Evolutionary conservation across 2,329 filamentous ascomycete genomes (phyloP), one percentile per base, ranked within the genome.

Genomic region (Fusarium xylarioides): DNA sequence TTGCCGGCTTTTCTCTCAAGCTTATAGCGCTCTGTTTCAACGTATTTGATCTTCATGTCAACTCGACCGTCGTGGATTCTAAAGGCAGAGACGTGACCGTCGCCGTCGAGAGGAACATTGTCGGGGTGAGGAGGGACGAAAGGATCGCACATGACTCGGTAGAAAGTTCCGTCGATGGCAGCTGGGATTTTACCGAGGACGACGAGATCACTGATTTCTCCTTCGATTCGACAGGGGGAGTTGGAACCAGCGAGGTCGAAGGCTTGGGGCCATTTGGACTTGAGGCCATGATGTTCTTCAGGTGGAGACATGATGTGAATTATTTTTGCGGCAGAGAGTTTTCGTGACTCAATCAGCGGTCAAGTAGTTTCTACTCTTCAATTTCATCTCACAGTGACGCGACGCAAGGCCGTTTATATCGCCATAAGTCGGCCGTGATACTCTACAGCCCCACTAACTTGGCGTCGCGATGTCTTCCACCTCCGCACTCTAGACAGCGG

Each of bases 81-180:
- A 35, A 85, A 83, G 0, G 82, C 82, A 18, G 74, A 79, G 49
- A 85, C 76, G 52, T 80, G 81, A 0, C 83, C 83, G 43, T 85
- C 83, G 5, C 83, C 83, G 23, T 84, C 83, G 46, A 84, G 60
- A 8, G 82, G 71, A 15, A 82, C 80, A 52, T 84, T 78, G 11
- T 80, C 66, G 1, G 80, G 68, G 16, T 80, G 68, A 0, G 81
- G 82, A 1, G 82, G 78, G 1, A 80, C 70, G 5, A 80, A 80
- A 1, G 83, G 84, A 59, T 86, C 85, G 3, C 79, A 78, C 81
- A 85, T 85, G 4, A 85, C 80, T 9, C 75, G 54, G 19, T 76
- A 77, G 38, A 78, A 79, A 0, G 76, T 79, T 0, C 77, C 77
- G 18, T 78, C 71, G 8, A 79, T 75, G 12, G 57, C 68, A 1